phyloP scores from a whole-genome alignment of 768 basidiomycete genomes.

The Termitomyces sp. region DNA sequence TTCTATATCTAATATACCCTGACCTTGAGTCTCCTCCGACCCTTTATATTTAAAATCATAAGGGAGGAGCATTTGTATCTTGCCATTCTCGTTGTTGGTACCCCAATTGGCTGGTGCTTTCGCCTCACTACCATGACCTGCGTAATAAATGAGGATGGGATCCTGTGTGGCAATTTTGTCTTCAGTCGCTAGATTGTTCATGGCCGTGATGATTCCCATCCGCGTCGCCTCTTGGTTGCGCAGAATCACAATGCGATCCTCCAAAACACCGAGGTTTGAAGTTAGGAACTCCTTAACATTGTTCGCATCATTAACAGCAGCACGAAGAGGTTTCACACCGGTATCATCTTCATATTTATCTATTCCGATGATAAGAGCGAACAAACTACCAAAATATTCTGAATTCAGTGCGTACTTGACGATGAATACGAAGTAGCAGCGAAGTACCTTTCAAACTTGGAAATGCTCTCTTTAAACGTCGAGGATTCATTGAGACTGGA shows the following conservation, averaged over 20 bases:
- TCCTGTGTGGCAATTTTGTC: neutral
- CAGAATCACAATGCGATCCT: neutral
- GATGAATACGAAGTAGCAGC: too few species aligned
- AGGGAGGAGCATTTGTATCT: constrained; percentile 7
- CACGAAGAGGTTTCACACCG: neutral
- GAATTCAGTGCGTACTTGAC: neutral
- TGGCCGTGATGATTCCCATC: neutral
- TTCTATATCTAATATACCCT: constrained; percentile 5
- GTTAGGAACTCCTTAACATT: constrained; percentile 2
- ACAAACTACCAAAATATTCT: neutral
- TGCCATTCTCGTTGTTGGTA: neutral
- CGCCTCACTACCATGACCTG: constrained; percentile 7
- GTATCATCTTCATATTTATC: constrained; percentile 1
- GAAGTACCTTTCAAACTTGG: too few species aligned
- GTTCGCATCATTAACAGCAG: constrained; percentile 5
- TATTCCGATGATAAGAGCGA: constrained; percentile 8
- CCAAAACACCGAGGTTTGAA: neutral
- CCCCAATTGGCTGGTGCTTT: neutral
- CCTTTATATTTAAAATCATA: neutral
- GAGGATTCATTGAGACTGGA: too few species aligned
- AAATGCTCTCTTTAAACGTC: too few species aligned
- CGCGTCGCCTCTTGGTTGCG: constrained; percentile 1
- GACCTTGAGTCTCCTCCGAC: neutral
- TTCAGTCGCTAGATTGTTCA: neutral
- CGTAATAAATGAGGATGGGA: constrained; percentile 13